phyloP scores from a whole-genome alignment of 2,329 filamentous ascomycete species.

The Ceratocystis cubensis region DNA sequence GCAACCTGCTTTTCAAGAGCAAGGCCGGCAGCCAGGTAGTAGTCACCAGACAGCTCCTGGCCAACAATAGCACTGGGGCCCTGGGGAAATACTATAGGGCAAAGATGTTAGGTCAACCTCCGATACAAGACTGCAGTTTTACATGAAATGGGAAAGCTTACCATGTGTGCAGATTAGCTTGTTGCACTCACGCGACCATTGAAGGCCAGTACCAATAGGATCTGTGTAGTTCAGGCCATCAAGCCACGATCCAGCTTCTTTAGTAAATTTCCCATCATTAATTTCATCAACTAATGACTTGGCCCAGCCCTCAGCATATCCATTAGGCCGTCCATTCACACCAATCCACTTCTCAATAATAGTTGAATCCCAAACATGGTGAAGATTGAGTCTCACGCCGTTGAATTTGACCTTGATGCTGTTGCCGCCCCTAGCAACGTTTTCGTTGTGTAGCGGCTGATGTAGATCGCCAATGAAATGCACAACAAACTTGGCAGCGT shows the following conservation, averaged over 20 bases:
- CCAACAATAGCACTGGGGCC: constrained; percentile 45
- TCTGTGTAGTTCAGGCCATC: constrained; percentile 43
- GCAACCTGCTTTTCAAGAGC: constrained; percentile 55
- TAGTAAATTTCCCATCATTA: constrained; percentile 41
- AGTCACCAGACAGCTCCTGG: constrained; percentile 49
- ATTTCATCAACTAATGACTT: constrained; percentile 44
- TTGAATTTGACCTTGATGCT: constrained; percentile 52
- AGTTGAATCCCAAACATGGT: constrained; percentile 60
- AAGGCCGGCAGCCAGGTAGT: constrained; percentile 51
- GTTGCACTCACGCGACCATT: constrained; percentile 54
- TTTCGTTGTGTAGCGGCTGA: constrained; percentile 54
- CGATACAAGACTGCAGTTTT: background rate
- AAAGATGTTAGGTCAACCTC: background rate
- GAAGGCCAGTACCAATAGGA: constrained; percentile 42
- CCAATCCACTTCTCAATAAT: constrained; percentile 55
- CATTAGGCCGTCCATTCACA: constrained; percentile 39
- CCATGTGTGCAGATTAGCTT: constrained; percentile 48
- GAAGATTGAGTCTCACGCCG: constrained; percentile 47
- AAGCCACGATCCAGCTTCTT: constrained; percentile 42
- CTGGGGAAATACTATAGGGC: constrained; percentile 43
- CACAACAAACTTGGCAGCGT: constrained; percentile 53
- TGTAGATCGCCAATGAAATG: constrained; percentile 61
- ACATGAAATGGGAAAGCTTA: constrained; percentile 28
- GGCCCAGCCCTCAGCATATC: constrained; percentile 44
- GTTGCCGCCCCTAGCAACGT: constrained; percentile 54